These are phyloP conservation scores for Cercospora berteroae DNA, from an alignment of 2,329 filamentous ascomycete genomes.

Conservation along the genomic window DNA sequence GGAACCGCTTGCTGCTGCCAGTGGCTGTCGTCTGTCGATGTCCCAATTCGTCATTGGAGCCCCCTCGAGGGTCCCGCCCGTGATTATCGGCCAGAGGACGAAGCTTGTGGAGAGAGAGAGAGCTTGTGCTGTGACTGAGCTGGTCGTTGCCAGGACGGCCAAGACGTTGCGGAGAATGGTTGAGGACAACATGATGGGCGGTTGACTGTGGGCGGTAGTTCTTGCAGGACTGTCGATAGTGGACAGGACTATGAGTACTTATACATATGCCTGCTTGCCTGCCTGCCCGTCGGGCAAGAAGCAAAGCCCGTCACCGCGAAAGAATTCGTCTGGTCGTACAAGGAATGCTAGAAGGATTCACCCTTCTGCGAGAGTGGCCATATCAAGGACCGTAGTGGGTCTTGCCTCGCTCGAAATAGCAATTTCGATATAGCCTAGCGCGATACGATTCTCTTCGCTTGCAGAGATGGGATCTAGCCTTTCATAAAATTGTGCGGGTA, in stretches of 20 bases:
- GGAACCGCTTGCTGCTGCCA: slow-evolving; percentile 3
- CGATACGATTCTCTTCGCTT: slow-evolving; percentile 8
- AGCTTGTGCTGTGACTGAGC: background rate
- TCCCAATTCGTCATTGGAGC: slow-evolving; percentile 3
- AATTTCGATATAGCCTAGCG: slow-evolving; percentile 7
- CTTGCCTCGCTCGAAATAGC: slow-evolving; percentile 9
- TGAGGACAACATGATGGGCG: background rate
- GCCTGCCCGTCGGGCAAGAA: background rate
- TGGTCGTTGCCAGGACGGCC: background rate
- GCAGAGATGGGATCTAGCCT: background rate
- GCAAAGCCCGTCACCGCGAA: background rate
- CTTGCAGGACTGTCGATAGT: background rate
- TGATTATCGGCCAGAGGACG: slow-evolving; percentile 16
- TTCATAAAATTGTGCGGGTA: background rate
- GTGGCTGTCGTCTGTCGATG: slow-evolving; percentile 1
- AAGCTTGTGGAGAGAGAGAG: slow-evolving; percentile 6
- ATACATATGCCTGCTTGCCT: background rate
- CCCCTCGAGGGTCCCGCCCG: slow-evolving; percentile 5
- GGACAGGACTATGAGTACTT: background rate
- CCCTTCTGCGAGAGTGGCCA: background rate
- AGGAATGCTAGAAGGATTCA: slow-evolving; percentile 10
- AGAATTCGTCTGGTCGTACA: background rate
- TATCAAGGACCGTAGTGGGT: background rate
- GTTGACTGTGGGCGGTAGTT: background rate
- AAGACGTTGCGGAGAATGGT: background rate